phyloP scores from a whole-genome alignment of 2,329 filamentous ascomycete genomes.

The Diaporthe ampelina region DNA sequence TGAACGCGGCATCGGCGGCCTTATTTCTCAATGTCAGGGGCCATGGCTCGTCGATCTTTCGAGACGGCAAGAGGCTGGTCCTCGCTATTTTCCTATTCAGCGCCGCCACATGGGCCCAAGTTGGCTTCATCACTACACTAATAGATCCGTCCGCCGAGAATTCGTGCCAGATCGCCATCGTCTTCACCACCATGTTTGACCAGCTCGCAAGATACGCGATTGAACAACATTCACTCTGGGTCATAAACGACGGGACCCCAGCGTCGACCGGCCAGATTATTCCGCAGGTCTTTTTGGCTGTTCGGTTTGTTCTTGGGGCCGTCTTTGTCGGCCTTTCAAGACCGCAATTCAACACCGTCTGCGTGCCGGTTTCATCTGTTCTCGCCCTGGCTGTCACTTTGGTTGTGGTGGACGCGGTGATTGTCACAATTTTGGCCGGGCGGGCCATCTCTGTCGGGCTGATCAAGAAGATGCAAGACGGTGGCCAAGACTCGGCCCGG shows the following conservation, averaged over 20 bases:
- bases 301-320: slow-evolving; percentile 66
- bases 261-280: slow-evolving; percentile 55
- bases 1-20: slow-evolving; percentile 64
- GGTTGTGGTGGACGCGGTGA: slow-evolving; percentile 60
- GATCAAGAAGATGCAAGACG: slow-evolving; percentile 51
- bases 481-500: slow-evolving; percentile 47
- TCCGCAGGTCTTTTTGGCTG: slow-evolving; percentile 61
- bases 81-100: slow-evolving; percentile 68
- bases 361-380: slow-evolving; percentile 62
- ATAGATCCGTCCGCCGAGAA: slow-evolving; percentile 58
- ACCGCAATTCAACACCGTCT: slow-evolving; percentile 65
- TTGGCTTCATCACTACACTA: slow-evolving; percentile 64
- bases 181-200: slow-evolving; percentile 68
- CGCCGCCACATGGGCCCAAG: slow-evolving; percentile 67
- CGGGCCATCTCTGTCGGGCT: slow-evolving; percentile 56
- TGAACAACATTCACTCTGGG: slow-evolving; percentile 69
- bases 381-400: slow-evolving; percentile 60
- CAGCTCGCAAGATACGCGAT: slow-evolving; percentile 67
- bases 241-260: slow-evolving; percentile 56
- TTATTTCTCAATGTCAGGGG: slow-evolving; percentile 62
- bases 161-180: slow-evolving; percentile 65
- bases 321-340: slow-evolving; percentile 69
- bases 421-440: slow-evolving; percentile 59
- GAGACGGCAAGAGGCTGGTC: slow-evolving; percentile 75
- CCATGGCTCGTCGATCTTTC: slow-evolving; percentile 63